These are phyloP conservation scores for Fraxinus sp. DNA, from an alignment of 305 asterid genomes.

Conservation along the genomic window DNA sequence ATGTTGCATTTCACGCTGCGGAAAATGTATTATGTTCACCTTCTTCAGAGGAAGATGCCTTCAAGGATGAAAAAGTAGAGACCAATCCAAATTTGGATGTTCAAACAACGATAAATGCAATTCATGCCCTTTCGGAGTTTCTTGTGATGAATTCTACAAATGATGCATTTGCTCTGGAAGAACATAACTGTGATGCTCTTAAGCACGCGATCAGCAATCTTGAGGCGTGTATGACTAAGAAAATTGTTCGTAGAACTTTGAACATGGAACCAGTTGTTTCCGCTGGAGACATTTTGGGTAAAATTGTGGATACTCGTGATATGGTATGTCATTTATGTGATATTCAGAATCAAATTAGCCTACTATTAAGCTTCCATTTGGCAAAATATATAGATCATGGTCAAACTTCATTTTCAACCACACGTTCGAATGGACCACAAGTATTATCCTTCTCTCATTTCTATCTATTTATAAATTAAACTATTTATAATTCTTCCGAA, in stretches of 20 bases:
- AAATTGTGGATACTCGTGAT: constrained; percentile 31
- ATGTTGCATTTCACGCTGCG: constrained; percentile 74
- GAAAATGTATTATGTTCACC: constrained; percentile 82
- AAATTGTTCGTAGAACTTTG: constrained; percentile 24
- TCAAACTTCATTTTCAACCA: no score
- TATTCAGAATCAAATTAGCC: constrained; percentile 1
- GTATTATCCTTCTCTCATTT: not conserved
- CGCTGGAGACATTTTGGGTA: constrained; percentile 34
- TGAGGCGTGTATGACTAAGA: constrained; percentile 48
- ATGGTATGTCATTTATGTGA: constrained; percentile 45
- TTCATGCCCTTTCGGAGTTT: constrained; percentile 64
- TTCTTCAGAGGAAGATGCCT: constrained; percentile 58
- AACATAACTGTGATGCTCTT: constrained; percentile 47
- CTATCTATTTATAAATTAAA: no score
- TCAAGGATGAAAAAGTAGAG: constrained; percentile 30
- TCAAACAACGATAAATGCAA: constrained; percentile 45
- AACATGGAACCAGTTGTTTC: constrained; percentile 26
- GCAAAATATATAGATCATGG: not conserved
- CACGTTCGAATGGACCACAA: not conserved
- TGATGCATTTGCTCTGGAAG: constrained; percentile 43
- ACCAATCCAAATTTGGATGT: constrained; percentile 47
- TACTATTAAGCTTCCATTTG: not conserved
- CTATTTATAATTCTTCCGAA: not conserved
- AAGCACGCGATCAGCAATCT: constrained; percentile 50
- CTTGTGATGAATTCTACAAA: constrained; percentile 44